Conservation (phyloP, 345 rosid genomes). For the Mangifera indica region DNA sequence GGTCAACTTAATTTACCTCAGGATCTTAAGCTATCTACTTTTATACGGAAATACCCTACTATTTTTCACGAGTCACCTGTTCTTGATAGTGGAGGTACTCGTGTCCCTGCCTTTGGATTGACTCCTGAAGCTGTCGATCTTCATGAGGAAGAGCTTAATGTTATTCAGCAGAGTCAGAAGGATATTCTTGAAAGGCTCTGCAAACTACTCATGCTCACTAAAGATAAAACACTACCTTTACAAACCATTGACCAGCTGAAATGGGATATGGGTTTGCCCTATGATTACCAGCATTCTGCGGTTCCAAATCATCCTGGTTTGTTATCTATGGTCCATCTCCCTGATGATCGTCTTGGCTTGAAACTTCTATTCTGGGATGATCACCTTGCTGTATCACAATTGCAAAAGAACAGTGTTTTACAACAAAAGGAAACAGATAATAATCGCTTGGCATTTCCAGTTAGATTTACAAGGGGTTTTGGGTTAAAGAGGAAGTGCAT, state of each 20-base stretch:
- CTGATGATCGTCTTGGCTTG: slow-evolving; percentile 58
- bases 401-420: slow-evolving; percentile 39
- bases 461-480: slow-evolving; percentile 76
- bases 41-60: slow-evolving; percentile 65
- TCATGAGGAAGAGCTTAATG: slow-evolving; percentile 37
- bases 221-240: slow-evolving; percentile 54
- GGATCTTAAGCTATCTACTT: slow-evolving; percentile 63
- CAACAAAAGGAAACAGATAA: slow-evolving; percentile 32
- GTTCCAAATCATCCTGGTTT: slow-evolving; percentile 41
- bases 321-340: too few species aligned
- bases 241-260: slow-evolving; percentile 75
- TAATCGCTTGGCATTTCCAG: slow-evolving; percentile 54
- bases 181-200: slow-evolving; percentile 53
- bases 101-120: slow-evolving; percentile 67
- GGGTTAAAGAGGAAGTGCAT: slow-evolving; percentile 74
- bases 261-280: slow-evolving; percentile 88
- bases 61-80: slow-evolving; percentile 49
- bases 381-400: slow-evolving; percentile 53
- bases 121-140: too few species aligned
- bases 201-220: slow-evolving; percentile 76
- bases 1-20: slow-evolving; percentile 66
- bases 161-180: slow-evolving; percentile 24
- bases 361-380: slow-evolving; percentile 57
- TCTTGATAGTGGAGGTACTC: slow-evolving; percentile 71
- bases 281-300: slow-evolving; percentile 42